Evolutionary conservation across 352 stramenopile species (phyloP).

Genomic region (Pythium graminicola): DNA sequence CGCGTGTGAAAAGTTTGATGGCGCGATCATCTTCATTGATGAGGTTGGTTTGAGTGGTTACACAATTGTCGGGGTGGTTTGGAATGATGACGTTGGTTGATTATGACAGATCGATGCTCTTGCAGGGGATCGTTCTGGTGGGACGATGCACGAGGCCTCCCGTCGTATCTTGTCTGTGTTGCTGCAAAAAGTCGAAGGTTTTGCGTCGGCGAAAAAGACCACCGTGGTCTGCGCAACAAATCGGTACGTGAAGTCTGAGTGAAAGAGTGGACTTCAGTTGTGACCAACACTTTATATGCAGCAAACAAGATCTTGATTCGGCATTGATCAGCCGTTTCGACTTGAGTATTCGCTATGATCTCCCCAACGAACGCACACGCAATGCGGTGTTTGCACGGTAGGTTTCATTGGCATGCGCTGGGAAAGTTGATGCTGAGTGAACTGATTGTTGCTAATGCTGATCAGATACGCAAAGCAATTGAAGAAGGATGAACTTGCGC

Average conservation of each 20-base stretch:
- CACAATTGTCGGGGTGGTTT: background rate
- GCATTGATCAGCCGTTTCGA: conserved; percentile 92
- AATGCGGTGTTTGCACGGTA: conserved; percentile 85
- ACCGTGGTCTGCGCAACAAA: conserved; percentile 92
- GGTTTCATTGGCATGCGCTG: background rate
- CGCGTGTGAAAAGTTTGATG: conserved; percentile 87
- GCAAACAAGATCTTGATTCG: conserved; percentile 91
- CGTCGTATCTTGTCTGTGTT: conserved; percentile 88
- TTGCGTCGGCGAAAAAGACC: conserved; percentile 89
- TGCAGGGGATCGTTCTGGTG: conserved; percentile 79
- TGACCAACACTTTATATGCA: no score
- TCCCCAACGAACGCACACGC: conserved; percentile 80
- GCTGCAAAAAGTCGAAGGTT: conserved; percentile 90
- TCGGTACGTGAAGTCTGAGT: no score
- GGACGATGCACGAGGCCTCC: conserved; percentile 91
- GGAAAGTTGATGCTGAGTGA: background rate
- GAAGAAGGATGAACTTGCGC: conserved; percentile 49
- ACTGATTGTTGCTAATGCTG: background rate
- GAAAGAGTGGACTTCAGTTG: no score
- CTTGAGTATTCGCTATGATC: conserved; percentile 88
- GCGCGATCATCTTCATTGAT: conserved; percentile 94
- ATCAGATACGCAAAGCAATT: conserved; percentile 88
- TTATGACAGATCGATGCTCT: conserved; percentile 79
- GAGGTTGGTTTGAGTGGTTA: conserved; percentile 42
- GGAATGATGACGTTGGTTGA: background rate